These are phyloP conservation scores for Aegilops speltoides DNA, from an alignment of 176 grass and related monocot genomes.

Conservation along the genomic window DNA sequence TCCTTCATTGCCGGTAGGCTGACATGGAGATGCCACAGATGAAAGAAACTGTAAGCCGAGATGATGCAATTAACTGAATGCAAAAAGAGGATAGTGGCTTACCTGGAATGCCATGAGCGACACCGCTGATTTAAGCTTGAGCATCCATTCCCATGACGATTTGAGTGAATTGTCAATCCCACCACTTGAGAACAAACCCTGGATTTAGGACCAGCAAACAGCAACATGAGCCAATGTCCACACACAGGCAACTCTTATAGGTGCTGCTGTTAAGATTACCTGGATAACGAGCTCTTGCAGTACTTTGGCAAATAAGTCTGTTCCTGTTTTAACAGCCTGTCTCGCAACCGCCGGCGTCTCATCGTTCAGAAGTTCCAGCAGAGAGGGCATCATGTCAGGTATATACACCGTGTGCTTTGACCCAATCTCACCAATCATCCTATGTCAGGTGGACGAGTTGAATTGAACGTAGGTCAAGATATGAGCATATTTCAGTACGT, in stretches of 20 bases:
- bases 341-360: constrained; percentile 68
- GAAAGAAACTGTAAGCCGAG: constrained; percentile 1
- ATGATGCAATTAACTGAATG: constrained; percentile 2
- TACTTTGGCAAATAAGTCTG: constrained; percentile 59
- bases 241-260: not conserved
- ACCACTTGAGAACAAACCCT: constrained; percentile 72
- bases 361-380: constrained; percentile 71
- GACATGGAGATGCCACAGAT: constrained; percentile 26
- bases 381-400: constrained; percentile 60
- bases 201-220: constrained; percentile 1
- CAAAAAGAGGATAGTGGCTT: constrained; percentile 11
- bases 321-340: constrained; percentile 87
- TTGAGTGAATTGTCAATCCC: constrained; percentile 75
- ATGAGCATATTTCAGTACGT: not conserved
- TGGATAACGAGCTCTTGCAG: constrained; percentile 70
- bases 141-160: constrained; percentile 75
- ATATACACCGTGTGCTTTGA: constrained; percentile 51
- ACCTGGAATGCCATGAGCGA: constrained; percentile 64
- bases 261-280: constrained; percentile 37
- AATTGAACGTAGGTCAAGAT: not conserved
- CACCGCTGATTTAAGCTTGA: constrained; percentile 70
- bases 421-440: constrained; percentile 89
- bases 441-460: constrained; percentile 20
- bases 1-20: constrained; percentile 72
- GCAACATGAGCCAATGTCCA: not conserved